phyloP scores from a whole-genome alignment of 176 grass and related monocot genomes.

The Rhynchospora breviuscula region DNA sequence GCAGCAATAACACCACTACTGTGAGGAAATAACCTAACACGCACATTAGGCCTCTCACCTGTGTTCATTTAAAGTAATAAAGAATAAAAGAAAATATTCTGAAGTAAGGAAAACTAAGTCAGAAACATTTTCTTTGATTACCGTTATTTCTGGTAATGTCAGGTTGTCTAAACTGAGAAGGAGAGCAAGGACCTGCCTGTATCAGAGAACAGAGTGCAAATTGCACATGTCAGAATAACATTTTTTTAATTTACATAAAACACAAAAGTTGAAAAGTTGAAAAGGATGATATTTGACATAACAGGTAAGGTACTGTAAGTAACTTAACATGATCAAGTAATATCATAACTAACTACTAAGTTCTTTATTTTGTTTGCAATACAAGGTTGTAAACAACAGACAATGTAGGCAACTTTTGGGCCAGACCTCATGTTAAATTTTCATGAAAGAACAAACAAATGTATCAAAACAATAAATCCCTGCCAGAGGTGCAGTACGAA shows the following conservation, averaged over 20 bases:
- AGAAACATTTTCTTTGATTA: conserved; percentile 28
- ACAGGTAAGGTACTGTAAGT: too few relatives aligned
- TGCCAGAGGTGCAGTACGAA: background rate
- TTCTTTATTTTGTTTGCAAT: background rate
- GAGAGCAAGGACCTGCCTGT: conserved; percentile 59
- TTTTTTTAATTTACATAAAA: background rate
- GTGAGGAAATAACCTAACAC: conserved; percentile 62
- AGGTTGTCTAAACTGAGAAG: conserved; percentile 30
- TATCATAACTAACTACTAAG: background rate
- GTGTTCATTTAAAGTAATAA: conserved; percentile 34
- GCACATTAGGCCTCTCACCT: conserved; percentile 30
- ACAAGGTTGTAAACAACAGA: background rate
- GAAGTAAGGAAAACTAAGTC: conserved; percentile 8
- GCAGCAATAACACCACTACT: conserved; percentile 54
- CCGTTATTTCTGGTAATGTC: conserved; percentile 37
- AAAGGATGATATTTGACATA: too few relatives aligned
- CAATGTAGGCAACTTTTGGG: background rate
- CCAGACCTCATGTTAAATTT: background rate
- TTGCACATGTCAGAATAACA: background rate
- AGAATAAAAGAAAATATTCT: conserved; percentile 23
- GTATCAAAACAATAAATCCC: background rate
- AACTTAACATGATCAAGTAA: background rate
- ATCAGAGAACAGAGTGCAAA: conserved; percentile 3
- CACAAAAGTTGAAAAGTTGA: too few relatives aligned
- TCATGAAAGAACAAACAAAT: background rate